phyloP scores from a whole-genome alignment of 805 yeast species.

The Kluyveromyces dobzhanskii region DNA sequence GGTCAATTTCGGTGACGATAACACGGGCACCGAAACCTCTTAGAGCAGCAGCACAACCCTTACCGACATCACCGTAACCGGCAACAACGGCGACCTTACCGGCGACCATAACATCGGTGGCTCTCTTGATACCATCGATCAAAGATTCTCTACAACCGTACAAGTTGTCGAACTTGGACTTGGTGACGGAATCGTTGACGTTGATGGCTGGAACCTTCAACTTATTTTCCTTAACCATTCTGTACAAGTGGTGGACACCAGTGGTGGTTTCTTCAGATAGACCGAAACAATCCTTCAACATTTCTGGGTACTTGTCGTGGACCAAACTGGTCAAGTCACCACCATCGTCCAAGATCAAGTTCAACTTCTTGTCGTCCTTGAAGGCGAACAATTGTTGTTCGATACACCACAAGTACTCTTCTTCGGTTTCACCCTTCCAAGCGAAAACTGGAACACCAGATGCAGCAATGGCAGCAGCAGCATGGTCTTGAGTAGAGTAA shows the following conservation, averaged over 20 bases:
- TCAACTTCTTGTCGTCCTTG: constrained; percentile 91
- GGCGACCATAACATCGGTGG: constrained; percentile 99
- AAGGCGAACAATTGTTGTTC: constrained; percentile 98
- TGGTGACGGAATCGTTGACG: constrained; percentile 98
- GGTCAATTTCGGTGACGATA: constrained; percentile 94
- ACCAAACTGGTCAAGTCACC: constrained; percentile 96
- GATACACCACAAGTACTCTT: constrained; percentile 98
- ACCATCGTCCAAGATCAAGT: constrained; percentile 98
- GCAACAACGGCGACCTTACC: constrained; percentile 99
- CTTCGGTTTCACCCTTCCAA: constrained; percentile 99
- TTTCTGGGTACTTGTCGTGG: constrained; percentile 96
- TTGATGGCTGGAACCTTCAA: constrained; percentile 99
- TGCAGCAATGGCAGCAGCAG: constrained; percentile 99
- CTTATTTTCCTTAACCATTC: constrained; percentile 78
- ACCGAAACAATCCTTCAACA: constrained; percentile 92
- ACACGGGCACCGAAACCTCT: constrained; percentile 99
- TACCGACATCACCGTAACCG: constrained; percentile 99
- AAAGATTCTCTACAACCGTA: constrained; percentile 99
- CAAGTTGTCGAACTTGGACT: constrained; percentile 98
- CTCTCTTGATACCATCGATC: constrained; percentile 98
- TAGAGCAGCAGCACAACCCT: constrained; percentile 99
- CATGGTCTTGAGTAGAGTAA: constrained; percentile 99
- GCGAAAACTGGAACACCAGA: constrained; percentile 99
- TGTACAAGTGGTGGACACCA: constrained; percentile 98
- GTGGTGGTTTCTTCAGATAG: constrained; percentile 98